Base-by-base conservation (phyloP, 1,139 yeast genomes). In the Blastobotrys arbuscula region DNA sequence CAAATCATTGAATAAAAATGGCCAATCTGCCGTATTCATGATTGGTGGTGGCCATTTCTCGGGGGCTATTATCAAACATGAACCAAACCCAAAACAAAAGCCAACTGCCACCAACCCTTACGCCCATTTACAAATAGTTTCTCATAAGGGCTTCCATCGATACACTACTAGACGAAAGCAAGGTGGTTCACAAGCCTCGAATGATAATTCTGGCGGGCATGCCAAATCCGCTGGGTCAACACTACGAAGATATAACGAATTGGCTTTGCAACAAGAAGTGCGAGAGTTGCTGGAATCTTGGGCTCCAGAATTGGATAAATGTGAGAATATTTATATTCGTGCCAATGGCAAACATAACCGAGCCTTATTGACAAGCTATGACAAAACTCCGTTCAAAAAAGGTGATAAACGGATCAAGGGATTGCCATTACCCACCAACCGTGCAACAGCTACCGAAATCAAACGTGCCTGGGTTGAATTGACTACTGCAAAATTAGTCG, bases 11-110 rank as follows among this genome's bases (percentile, higher is more conserved):
- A 59, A 65, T 39, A 54, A 44, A 15, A 45, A 46, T 13, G 61
- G 63, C 37, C 72, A 75, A 48, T 53, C 87, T 87, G 96, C 95
- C 1, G 68, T 92, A 13, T 77, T 92, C 55, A 88, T 94, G 96
- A 78, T 92, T 50, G 97, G 97, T 10, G 97, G 98, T 43, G 99
- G 98, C 38, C 97, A 94, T 68, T 94, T 92, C 71, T 96, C 97
- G 0, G 98, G 95, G 12, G 97, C 96, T 0, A 84, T 92, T 39
- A 74, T 94, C 12, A 81, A 89, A 1, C 97, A 90, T 61, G 72
- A 72, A 40, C 81, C 81, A 20, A 58, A 77, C 2, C 76, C 77
- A 57, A 85, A 89, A 42, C 66, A 55, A 45, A 46, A 45, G 26
- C 59, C 66, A 8, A 71, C 59, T 51, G 62, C 47, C 59, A 63